Base-by-base conservation (phyloP, 352 stramenopile species). In the Bremia lactucae region DNA sequence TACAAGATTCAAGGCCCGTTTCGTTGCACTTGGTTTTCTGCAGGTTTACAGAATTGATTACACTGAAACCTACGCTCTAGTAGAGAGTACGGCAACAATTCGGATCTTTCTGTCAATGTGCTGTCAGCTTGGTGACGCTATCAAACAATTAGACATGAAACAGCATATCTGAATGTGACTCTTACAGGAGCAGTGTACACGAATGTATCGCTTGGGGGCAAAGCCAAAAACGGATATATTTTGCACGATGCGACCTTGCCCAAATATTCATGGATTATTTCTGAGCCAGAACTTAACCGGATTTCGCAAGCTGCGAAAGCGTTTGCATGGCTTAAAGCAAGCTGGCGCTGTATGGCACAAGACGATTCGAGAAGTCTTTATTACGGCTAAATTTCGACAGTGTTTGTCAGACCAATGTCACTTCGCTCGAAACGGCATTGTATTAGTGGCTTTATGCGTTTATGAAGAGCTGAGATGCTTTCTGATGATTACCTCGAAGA, bases 311-410 rank as follows among this genome's bases (percentile, higher is more conserved):
- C 38, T 70, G 18, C 39, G 21, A 8, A 38, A 42, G 15, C 57
- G 47, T 14, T 15, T 76, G 0, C 70, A 76, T 26, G 62, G 50
- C 5, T 23, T 72, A 0, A 71, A 72, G 7, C 54, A 77, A 46
- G 50, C 57, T 13, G 49, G 48, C 3, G 38, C 37, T 10, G 46
- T 59, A 3, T 71, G 58, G 52, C 45, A 54, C 36, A 24, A 34
- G 1, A 66, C 42, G n/a, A 63, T 71, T 25, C 34, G 34, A 4
- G 33, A 24, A 1, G 50, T 44, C 0, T 45, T 54, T 16, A 11
- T 20, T 14, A 13, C 15, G 5, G 8, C 16, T 0, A 33, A 31
- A 14, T 59, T 53, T 24, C 0, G 0, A 3, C 44, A 49, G n/a
- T 54, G 43, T 5, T 3, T 3, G 1, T 5, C 35, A 6, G 31